Conservation (phyloP, 306 rosid species). For the Citrullus colocynthis region DNA sequence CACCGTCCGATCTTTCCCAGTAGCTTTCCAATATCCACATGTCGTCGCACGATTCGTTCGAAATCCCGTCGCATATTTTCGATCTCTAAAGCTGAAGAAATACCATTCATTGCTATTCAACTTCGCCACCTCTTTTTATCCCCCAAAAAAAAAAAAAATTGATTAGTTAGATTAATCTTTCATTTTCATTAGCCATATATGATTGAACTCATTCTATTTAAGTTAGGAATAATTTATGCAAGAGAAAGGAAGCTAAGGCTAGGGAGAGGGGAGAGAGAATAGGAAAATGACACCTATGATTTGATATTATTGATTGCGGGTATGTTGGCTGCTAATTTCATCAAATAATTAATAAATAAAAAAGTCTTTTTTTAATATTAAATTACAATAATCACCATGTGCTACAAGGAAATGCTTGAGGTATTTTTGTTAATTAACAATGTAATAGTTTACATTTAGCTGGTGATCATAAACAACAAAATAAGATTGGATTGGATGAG, state of each 20-base stretch:
- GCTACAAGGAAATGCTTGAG: background rate
- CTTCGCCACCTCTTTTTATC: slow-evolving; percentile 69
- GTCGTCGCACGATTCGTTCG: slow-evolving; percentile 84
- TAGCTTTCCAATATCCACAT: slow-evolving; percentile 92
- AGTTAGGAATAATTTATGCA: background rate
- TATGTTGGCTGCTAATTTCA: background rate
- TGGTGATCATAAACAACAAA: background rate
- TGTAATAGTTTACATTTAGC: background rate
- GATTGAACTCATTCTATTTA: background rate
- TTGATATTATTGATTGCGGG: background rate
- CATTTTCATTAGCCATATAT: background rate
- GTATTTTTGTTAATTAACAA: background rate
- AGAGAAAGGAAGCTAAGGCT: background rate
- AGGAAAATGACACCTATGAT: background rate
- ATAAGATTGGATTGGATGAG: background rate
- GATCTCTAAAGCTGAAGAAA: slow-evolving; percentile 96
- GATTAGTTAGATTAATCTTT: background rate
- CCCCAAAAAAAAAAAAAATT: too few relatives aligned
- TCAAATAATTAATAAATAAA: background rate
- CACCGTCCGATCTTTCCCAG: slow-evolving; percentile 89
- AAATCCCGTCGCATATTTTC: slow-evolving; percentile 82
- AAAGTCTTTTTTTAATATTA: background rate
- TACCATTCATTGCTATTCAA: slow-evolving; percentile 89
- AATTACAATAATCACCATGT: background rate
- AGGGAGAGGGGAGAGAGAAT: background rate